phyloP scores from a whole-genome alignment of 1,139 yeast genomes.

The Pichia sp. region DNA sequence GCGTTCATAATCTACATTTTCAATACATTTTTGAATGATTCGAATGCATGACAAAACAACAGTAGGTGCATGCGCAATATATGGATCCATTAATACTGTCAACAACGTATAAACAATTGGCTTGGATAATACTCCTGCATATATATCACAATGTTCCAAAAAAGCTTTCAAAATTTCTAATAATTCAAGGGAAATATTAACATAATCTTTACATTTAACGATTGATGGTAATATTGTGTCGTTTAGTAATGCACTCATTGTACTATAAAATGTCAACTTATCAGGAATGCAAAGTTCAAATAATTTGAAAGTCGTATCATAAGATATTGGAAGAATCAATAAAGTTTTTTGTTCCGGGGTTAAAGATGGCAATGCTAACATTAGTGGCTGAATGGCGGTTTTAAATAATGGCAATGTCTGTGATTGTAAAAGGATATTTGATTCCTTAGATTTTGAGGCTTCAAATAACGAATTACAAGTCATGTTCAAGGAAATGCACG shows the following conservation, averaged over 20 bases:
- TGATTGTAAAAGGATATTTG: conserved; percentile 21
- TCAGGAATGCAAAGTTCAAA: conserved; percentile 8
- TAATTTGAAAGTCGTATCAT: conserved; percentile 18
- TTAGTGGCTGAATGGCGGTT: conserved; percentile 23
- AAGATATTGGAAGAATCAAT: conserved; percentile 20
- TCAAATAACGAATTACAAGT: conserved; percentile 11
- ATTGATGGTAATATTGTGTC: conserved; percentile 25
- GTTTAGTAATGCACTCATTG: conserved; percentile 21
- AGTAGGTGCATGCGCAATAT: conserved; percentile 15
- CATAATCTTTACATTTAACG: conserved; percentile 21
- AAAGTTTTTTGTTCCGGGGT: conserved; percentile 22
- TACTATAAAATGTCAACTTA: conserved; percentile 10
- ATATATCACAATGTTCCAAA: conserved; percentile 15
- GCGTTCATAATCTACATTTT: not conserved
- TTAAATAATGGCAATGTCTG: conserved; percentile 21
- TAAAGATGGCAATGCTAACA: conserved; percentile 26
- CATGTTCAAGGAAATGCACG: conserved; percentile 13
- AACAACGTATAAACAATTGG: conserved; percentile 21
- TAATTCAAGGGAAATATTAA: conserved; percentile 16
- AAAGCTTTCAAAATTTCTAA: conserved; percentile 12
- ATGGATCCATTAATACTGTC: conserved; percentile 25
- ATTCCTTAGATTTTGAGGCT: not conserved
- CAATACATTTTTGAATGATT: conserved; percentile 4
- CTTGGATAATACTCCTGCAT: conserved; percentile 17
- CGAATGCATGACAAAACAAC: not conserved